phyloP scores from a whole-genome alignment of 2,329 filamentous ascomycete genomes.

The Microdochium nivale region DNA sequence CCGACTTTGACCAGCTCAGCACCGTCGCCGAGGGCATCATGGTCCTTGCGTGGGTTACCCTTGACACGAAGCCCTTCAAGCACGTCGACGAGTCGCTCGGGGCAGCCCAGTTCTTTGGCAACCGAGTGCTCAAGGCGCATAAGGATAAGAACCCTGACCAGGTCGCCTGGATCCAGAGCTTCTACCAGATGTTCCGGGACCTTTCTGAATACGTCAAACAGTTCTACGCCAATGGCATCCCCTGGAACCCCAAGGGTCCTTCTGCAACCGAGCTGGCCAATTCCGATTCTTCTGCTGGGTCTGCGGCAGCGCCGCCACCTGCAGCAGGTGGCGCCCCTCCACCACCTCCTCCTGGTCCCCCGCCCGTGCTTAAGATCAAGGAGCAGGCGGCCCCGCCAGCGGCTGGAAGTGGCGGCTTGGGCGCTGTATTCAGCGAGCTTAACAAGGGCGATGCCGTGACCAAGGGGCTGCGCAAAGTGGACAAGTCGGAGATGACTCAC shows the following conservation, averaged over 20 bases:
- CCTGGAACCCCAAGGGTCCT: constrained; percentile 76
- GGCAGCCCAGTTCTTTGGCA: constrained; percentile 88
- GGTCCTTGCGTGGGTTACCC: constrained; percentile 82
- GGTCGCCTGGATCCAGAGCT: constrained; percentile 84
- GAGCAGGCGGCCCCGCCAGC: constrained; percentile 35
- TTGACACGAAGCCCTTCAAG: constrained; percentile 74
- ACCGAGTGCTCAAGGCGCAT: constrained; percentile 83
- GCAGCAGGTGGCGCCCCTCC: constrained; percentile 51
- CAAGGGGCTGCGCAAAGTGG: constrained; percentile 82
- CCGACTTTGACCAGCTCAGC: constrained; percentile 72
- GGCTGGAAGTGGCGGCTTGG: constrained; percentile 55
- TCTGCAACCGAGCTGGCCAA: constrained; percentile 59
- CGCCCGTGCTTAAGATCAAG: constrained; percentile 55
- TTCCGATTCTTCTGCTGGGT: constrained; percentile 41
- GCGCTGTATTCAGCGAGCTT: constrained; percentile 83
- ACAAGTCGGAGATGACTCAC: constrained; percentile 94
- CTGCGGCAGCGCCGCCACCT: constrained; percentile 41
- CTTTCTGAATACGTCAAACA: constrained; percentile 78
- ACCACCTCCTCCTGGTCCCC: constrained; percentile 62
- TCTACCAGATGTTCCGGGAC: constrained; percentile 82
- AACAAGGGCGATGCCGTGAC: constrained; percentile 89
- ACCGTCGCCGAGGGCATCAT: constrained; percentile 86
- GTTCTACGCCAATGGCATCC: constrained; percentile 68
- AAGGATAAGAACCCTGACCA: constrained; percentile 75
- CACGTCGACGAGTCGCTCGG: constrained; percentile 77